Evolutionary conservation across 768 basidiomycete genomes (phyloP), one percentile per base, ranked within the genome.

Genomic region (Udeniomyces megalosporus): DNA sequence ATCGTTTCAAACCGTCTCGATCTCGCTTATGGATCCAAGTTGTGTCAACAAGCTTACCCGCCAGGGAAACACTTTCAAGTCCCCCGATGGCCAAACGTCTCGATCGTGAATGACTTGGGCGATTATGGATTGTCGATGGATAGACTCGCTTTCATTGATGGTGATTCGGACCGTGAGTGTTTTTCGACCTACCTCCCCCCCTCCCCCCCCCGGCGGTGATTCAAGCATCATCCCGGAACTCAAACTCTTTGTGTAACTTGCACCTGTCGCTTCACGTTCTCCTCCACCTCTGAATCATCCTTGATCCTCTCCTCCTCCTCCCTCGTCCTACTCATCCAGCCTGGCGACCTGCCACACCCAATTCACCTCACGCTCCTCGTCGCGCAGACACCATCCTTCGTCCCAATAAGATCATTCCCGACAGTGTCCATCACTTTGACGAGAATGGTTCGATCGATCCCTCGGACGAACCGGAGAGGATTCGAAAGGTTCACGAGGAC

Each of bases 351-450:
- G 82, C 81, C 67, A 74, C 74, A 20, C 72, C 74, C 4, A 66
- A 69, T 38, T 68, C 68, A 2, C 71, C 73, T 26, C 48, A 67
- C 32, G 88, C 89, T 2, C 69, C 74, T 6, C 77, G 81, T 51
- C 78, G 90, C 20, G 71, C 77, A 47, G 88, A 90, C 72, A 89
- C 88, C 0, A 73, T 83, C 17, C 69, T 82, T 38, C 77, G 79
- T 44, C 92, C 92, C 0, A 89, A 89, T 75, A 90, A 91, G 71
- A 69, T 92, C 46, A 95, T 95, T 62, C 84, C 84, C 11, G 71
- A 73, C 55, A 72, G 69, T 7, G 71, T 74, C 4, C 89, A 93
- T 69, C 78, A 80, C 60, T 79, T 74, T 59, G 82, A 82, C 56
- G 50, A 93, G 75, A 85, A 86, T 69, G 90, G 91, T 3, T 77